A percentile compares a stretch with the other conserved stretches of the same genome.
phyloP scores from a whole-genome alignment of 768 basidiomycete species.

The Xerocomus potaroensis region DNA sequence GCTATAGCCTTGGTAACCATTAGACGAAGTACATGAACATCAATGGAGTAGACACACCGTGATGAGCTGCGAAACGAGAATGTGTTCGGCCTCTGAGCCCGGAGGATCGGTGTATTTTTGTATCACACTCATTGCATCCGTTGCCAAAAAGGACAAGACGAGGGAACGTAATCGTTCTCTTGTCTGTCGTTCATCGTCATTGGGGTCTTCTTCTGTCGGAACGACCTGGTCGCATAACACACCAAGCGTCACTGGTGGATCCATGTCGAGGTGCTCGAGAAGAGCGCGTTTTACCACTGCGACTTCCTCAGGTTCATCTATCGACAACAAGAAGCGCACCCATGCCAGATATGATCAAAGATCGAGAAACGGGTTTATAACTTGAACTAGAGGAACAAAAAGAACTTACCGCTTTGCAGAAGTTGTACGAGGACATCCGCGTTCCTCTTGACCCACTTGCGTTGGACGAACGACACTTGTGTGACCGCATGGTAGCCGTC shows the following conservation, averaged over 20 bases:
- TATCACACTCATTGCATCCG: constrained; percentile 46
- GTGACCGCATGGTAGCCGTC: constrained; percentile 64
- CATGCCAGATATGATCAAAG: constrained; percentile 22
- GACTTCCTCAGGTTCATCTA: constrained; percentile 67
- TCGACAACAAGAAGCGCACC: constrained; percentile 6
- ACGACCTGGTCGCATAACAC: constrained; percentile 68
- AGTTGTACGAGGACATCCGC: constrained; percentile 73
- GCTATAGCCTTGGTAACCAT: constrained; percentile 42
- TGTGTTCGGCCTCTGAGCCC: constrained; percentile 43
- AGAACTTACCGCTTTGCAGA: constrained; percentile 62
- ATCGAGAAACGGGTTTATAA: constrained; percentile 6
- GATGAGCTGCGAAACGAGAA: constrained; percentile 45
- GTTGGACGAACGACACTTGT: constrained; percentile 42
- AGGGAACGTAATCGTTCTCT: constrained; percentile 54
- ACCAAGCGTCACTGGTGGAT: constrained; percentile 53
- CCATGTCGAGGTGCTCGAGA: constrained; percentile 59
- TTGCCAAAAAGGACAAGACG: constrained; percentile 56
- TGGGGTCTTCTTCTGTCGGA: constrained; percentile 45
- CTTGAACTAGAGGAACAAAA: not conserved
- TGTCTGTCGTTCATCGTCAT: constrained; percentile 55
- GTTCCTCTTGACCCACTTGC: constrained; percentile 63
- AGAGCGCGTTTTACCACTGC: constrained; percentile 56
- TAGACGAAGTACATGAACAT: constrained; percentile 1
- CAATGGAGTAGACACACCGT: constrained; percentile 35
- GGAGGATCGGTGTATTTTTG: constrained; percentile 39